These are phyloP conservation scores for Dictyostelium capitatum DNA, from an alignment of 78 protist species.

Conservation along the genomic window DNA sequence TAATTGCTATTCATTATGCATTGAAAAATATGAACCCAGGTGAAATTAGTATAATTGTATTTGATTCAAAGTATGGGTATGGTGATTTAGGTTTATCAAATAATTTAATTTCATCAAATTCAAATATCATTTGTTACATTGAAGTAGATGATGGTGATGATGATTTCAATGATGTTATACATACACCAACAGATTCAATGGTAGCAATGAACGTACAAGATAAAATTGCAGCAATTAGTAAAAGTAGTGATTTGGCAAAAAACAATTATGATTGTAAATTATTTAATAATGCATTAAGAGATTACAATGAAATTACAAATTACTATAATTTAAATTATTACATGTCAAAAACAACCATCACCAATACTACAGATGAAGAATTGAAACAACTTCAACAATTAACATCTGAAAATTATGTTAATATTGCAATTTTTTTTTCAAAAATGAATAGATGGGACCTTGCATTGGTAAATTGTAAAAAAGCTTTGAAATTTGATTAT, in stretches of 20 bases:
- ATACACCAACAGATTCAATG: not conserved
- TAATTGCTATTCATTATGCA: constrained; percentile 6
- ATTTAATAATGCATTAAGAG: not conserved
- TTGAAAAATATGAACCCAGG: not conserved
- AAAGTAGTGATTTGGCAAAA: not conserved
- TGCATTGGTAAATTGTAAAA: not conserved
- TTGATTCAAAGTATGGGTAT: not conserved
- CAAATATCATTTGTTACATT: not conserved
- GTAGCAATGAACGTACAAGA: not conserved
- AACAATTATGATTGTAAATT: not conserved
- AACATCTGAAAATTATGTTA: not conserved
- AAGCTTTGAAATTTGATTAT: not conserved
- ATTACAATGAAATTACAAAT: not conserved
- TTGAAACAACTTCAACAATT: not conserved
- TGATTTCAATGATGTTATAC: not conserved
- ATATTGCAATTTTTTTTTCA: not conserved
- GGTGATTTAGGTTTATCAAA: not conserved
- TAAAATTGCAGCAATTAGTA: not conserved
- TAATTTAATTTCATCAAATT: not conserved
- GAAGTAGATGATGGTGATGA: not conserved
- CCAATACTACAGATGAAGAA: not conserved
- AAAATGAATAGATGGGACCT: constrained; percentile 8
- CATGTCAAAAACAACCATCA: not conserved
- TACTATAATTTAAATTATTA: not conserved
- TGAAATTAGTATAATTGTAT: not conserved